Evolutionary conservation across 2,329 filamentous ascomycete genomes (phyloP).

Genomic region (Celoporthe dispersa): DNA sequence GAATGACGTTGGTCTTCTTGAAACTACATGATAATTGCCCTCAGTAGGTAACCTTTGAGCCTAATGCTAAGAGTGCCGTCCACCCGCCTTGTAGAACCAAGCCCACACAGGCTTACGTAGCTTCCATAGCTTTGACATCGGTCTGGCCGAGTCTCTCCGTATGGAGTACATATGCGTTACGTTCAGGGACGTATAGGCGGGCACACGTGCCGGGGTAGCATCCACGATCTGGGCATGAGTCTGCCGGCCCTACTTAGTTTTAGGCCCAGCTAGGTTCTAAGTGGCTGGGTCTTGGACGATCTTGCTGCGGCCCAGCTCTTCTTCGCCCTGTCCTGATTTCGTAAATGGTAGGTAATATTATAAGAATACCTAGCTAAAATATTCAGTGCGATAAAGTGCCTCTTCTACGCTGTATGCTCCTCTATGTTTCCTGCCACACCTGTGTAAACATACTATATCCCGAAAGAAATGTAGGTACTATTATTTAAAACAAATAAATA

Average conservation of each 20-base stretch:
- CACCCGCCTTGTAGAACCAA: neutral
- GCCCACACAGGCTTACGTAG: neutral
- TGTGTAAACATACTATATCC: neutral
- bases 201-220: neutral
- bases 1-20: neutral
- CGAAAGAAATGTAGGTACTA: neutral
- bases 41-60: no score
- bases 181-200: neutral
- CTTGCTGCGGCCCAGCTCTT: neutral
- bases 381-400: neutral
- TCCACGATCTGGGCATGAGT: neutral
- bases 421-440: neutral
- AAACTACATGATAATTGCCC: neutral
- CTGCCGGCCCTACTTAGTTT: no score
- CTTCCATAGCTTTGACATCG: neutral
- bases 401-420: neutral
- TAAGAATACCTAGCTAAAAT: no score
- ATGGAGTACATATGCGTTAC: neutral
- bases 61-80: no score
- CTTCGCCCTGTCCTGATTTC: neutral
- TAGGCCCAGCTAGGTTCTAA: no score
- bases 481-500: neutral
- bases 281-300: neutral
- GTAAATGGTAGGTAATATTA: neutral
- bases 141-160: conserved; percentile 1